These are phyloP conservation scores for Rutidosis leptorrhynchoides DNA, from an alignment of 129 eudicot species.

Conservation along the genomic window DNA sequence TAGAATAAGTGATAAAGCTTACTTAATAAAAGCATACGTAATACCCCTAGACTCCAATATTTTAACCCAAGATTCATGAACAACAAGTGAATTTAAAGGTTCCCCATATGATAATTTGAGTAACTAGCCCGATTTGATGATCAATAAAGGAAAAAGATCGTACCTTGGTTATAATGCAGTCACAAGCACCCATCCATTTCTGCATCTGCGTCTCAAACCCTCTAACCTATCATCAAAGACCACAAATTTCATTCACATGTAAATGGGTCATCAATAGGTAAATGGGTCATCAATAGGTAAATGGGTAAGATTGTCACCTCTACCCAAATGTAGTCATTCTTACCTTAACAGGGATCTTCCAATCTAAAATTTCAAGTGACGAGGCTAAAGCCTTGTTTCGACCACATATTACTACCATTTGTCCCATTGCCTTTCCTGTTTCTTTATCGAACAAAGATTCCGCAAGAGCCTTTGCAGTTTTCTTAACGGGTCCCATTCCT, in stretches of 20 bases:
- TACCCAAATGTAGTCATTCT: not conserved
- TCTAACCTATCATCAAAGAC: constrained; percentile 54
- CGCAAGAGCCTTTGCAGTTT: constrained; percentile 83
- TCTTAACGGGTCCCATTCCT: constrained; percentile 98
- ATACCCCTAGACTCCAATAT: no score
- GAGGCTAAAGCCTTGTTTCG: constrained; percentile 70
- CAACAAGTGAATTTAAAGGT: no score
- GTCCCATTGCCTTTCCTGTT: constrained; percentile 64
- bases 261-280: no score
- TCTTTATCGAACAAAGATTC: constrained; percentile 63
- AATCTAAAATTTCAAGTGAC: constrained; percentile 55
- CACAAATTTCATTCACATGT: constrained; percentile 1
- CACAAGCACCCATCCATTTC: constrained; percentile 99
- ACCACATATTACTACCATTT: constrained; percentile 79
- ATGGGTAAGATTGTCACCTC: not conserved
- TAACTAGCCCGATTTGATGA: no score
- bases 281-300: no score
- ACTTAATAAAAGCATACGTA: no score
- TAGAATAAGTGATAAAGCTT: no score
- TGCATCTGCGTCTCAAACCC: constrained; percentile 93
- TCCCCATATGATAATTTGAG: no score
- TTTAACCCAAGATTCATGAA: constrained; percentile 4
- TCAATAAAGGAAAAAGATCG: no score
- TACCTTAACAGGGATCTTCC: constrained; percentile 96
- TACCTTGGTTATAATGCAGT: constrained; percentile 94